Conservation (phyloP, 768 basidiomycete genomes). For the Panellus pusillus region DNA sequence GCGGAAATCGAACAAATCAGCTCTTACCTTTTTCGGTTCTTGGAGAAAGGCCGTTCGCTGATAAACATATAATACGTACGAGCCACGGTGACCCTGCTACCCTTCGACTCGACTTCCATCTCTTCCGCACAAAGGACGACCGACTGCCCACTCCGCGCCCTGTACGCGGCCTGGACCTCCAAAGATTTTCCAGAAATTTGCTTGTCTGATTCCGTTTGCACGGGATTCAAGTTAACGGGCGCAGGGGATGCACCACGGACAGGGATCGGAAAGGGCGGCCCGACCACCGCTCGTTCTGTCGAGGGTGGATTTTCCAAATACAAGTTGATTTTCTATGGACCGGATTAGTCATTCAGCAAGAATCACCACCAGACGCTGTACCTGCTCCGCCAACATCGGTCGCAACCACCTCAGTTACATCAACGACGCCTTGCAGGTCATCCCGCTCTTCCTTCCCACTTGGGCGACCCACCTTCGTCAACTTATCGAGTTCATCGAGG, state of each 20-base stretch:
- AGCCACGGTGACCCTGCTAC: constrained; percentile 62
- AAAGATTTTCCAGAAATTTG: constrained; percentile 85
- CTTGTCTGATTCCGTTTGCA: constrained; percentile 66
- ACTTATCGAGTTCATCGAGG: constrained; percentile 74
- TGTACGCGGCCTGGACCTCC: constrained; percentile 84
- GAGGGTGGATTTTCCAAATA: constrained; percentile 81
- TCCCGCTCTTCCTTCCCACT: constrained; percentile 69
- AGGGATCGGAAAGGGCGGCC: constrained; percentile 82
- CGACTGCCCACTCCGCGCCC: constrained; percentile 71
- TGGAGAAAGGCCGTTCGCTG: constrained; percentile 77
- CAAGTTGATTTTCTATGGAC: constrained; percentile 70
- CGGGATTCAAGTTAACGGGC: constrained; percentile 64
- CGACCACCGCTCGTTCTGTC: constrained; percentile 88
- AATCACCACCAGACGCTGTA: constrained; percentile 35
- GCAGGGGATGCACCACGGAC: constrained; percentile 77
- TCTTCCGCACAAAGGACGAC: constrained; percentile 72
- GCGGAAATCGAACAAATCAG: neutral
- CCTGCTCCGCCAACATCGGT: constrained; percentile 86
- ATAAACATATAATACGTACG: constrained; percentile 87
- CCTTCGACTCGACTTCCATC: constrained; percentile 69
- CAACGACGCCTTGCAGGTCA: constrained; percentile 83
- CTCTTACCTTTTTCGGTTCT: constrained; percentile 73
- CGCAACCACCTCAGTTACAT: constrained; percentile 79
- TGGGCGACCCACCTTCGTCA: constrained; percentile 63
- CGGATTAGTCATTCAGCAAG: neutral